Evolutionary conservation across 371 early-diverging fungal species (phyloP).

Genomic region (Mucor mucedo): DNA sequence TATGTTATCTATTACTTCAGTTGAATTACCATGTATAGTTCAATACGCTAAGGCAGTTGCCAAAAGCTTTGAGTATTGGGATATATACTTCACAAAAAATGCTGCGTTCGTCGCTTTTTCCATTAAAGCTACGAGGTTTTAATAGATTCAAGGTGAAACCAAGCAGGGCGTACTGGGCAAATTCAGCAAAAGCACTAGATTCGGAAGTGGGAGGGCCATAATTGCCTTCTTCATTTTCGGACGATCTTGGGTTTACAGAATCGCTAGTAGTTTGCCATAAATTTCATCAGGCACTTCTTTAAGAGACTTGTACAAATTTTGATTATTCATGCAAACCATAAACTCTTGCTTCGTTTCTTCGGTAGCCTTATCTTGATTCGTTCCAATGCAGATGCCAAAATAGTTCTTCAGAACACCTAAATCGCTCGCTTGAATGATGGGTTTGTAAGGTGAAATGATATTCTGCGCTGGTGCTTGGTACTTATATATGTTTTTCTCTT

Average conservation of each 20-base stretch:
- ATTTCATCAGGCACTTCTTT: constrained; percentile 18
- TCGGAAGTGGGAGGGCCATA: constrained; percentile 17
- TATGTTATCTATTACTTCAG: no score
- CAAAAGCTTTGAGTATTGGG: no score
- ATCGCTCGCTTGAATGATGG: constrained; percentile 12
- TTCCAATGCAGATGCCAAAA: constrained; percentile 27
- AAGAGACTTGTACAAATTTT: constrained; percentile 15
- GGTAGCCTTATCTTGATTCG: constrained; percentile 12
- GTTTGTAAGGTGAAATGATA: constrained; percentile 19
- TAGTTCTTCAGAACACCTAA: constrained; percentile 19
- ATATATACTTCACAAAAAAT: no score
- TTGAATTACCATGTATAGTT: no score
- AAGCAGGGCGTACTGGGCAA: constrained; percentile 19
- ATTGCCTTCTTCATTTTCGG: constrained; percentile 13
- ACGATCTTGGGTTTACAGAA: constrained; percentile 18
- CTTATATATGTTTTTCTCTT: constrained; percentile 14
- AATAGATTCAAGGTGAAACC: constrained; percentile 25
- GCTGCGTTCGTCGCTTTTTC: no score
- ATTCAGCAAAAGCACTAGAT: constrained; percentile 23
- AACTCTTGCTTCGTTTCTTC: constrained; percentile 8
- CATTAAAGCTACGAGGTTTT: neutral
- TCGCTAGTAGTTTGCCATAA: constrained; percentile 17
- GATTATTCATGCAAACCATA: constrained; percentile 13
- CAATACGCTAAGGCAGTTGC: no score
- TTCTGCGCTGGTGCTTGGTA: constrained; percentile 25